Evolutionary conservation across 2,329 filamentous ascomycete genomes (phyloP).

Genomic region (Macroventuria anomochaeta): DNA sequence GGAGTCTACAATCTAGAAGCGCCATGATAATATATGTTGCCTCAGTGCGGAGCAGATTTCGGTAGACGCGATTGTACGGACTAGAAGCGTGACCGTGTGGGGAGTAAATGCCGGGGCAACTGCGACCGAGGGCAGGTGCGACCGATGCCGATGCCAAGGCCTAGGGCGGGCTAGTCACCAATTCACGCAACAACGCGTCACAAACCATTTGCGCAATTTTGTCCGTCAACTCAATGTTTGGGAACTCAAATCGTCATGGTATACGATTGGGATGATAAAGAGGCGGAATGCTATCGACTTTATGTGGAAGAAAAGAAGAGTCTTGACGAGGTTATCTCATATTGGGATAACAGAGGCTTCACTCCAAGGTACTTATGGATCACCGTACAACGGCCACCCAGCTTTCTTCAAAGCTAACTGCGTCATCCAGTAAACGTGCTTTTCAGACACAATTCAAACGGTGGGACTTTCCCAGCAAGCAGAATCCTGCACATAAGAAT

Average conservation of each 20-base stretch:
- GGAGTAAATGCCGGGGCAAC: conserved; percentile 25
- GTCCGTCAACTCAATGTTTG: not conserved
- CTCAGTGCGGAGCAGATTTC: conserved; percentile 21
- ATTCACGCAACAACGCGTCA: conserved; percentile 19
- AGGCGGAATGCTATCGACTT: conserved; percentile 70
- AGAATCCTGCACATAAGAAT: conserved; percentile 75
- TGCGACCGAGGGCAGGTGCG: not conserved
- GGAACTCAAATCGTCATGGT: conserved; percentile 26
- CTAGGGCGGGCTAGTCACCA: conserved; percentile 29
- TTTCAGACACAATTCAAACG: conserved; percentile 78
- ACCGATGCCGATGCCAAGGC: conserved; percentile 1
- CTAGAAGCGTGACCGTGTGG: conserved; percentile 19
- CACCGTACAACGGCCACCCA: conserved; percentile 30
- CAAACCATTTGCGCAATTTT: conserved; percentile 29
- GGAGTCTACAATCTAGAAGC: not conserved
- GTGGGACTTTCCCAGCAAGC: conserved; percentile 80
- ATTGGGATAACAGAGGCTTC: conserved; percentile 68
- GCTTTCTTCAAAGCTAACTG: not conserved
- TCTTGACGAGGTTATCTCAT: conserved; percentile 75
- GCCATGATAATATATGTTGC: conserved; percentile 24
- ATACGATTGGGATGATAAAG: conserved; percentile 72
- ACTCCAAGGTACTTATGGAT: conserved; percentile 66
- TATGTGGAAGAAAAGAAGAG: conserved; percentile 79
- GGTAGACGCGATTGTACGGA: conserved; percentile 21
- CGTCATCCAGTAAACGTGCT: conserved; percentile 68